Conservation (phyloP, 2,329 filamentous ascomycete genomes). For the Pseudocercospora crystallina region DNA sequence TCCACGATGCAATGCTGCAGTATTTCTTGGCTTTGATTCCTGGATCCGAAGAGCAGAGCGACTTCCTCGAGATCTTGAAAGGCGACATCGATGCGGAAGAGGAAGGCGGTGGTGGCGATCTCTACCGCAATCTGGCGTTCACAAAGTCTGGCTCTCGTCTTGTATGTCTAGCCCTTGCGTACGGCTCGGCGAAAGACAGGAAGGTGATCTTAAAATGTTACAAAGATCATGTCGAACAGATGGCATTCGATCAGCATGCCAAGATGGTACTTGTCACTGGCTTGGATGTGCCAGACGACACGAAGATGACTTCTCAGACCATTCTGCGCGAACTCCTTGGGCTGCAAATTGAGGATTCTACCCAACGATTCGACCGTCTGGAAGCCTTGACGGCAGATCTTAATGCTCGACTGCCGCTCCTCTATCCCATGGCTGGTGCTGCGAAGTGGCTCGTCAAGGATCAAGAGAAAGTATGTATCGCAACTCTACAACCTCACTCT, state of each 20-base stretch:
- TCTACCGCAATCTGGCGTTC: constrained; percentile 94
- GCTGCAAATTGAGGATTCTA: constrained; percentile 54
- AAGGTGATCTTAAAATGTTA: constrained; percentile 84
- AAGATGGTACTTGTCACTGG: constrained; percentile 81
- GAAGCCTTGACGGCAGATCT: constrained; percentile 69
- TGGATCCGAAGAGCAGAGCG: constrained; percentile 76
- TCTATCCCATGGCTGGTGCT: constrained; percentile 74
- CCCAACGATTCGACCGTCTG: constrained; percentile 47
- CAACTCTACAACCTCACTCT: too few species aligned
- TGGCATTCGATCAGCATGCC: constrained; percentile 77
- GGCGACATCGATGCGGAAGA: constrained; percentile 72
- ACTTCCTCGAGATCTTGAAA: constrained; percentile 88
- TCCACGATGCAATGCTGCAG: constrained; percentile 97
- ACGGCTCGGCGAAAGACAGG: constrained; percentile 87
- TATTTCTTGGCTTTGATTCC: constrained; percentile 81
- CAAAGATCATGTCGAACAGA: constrained; percentile 82
- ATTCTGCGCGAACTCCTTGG: constrained; percentile 85
- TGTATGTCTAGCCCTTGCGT: constrained; percentile 76
- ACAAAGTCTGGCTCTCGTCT: constrained; percentile 84
- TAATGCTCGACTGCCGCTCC: constrained; percentile 64
- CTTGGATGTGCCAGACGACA: constrained; percentile 92
- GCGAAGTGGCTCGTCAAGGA: constrained; percentile 63
- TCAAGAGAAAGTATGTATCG: constrained; percentile 52
- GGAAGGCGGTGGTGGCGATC: constrained; percentile 64
- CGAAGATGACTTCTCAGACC: constrained; percentile 78